Evolutionary conservation across 805 yeast species (phyloP), one percentile per base, ranked within the genome.

Genomic region (Phaffomyces antillensis): DNA sequence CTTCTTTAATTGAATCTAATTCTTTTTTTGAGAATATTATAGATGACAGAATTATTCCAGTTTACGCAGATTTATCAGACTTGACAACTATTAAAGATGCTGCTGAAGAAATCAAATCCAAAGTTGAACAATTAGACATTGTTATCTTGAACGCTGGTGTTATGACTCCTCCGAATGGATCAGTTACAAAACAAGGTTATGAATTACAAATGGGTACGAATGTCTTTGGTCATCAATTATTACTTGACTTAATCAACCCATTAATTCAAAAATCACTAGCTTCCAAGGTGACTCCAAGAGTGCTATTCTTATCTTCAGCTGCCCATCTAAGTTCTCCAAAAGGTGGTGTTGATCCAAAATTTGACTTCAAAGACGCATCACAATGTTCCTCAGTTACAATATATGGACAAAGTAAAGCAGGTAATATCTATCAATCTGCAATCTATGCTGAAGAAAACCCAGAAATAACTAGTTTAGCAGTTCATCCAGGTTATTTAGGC

Each of bases 141-240:
- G 59, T 69, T 18, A 57, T 72, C 30, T 66, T 68, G 50, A 73
- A 73, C 52, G 76, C 76, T 11, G 75, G 75, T 31, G 66, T 73
- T 4, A 68, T 70, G 71, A 46, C 43, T 10, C 70, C 71, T 3
- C 69, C 73, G 4, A 41, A 40, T 24, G 69, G 65, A 1, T 50
- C 67, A 9, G 47, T 45, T 30, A 65, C 78, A 5, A 55, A 42
- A 11, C 77, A 76, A 56, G 77, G 75, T 9, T 66, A 61, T 44
- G 80, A 76, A 42, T 43, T 62, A 33, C 74, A 70, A 43, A 56
- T 73, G 36, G 80, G 76, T 10, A 67, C 70, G 17, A 76, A 76
- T 54, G 66, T 55, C 17, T 50, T 76, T 15, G 80, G 73, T 2
- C 73, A 75, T 25, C 71, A 65, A 42, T 53, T 73, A n/a, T 56